Evolutionary conservation across 306 rosid genomes (phyloP).

Genomic region (Cicer bijugum): DNA sequence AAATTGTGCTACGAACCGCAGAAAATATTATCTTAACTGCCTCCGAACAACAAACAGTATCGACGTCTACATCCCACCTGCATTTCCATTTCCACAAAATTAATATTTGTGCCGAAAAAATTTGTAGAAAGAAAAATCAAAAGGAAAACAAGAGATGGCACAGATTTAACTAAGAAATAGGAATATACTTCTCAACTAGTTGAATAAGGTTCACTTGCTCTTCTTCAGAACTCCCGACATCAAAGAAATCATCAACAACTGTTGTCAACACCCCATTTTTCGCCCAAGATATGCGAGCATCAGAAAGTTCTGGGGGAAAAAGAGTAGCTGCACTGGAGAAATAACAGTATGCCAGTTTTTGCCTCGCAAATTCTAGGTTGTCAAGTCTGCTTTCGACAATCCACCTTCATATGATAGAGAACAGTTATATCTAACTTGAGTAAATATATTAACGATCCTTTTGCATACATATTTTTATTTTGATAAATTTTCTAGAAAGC

Average conservation of each 20-base stretch:
- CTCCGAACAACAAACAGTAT: conserved; percentile 63
- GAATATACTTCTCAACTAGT: conserved; percentile 69
- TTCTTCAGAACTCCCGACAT: conserved; percentile 69
- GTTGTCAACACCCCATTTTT: conserved; percentile 79
- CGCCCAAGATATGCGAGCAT: conserved; percentile 85
- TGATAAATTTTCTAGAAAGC: not conserved
- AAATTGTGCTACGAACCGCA: conserved; percentile 61
- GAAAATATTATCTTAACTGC: conserved; percentile 72
- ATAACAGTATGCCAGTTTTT: conserved; percentile 75
- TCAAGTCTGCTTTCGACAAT: conserved; percentile 63
- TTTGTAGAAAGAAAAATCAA: not conserved
- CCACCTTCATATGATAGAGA: conserved; percentile 64
- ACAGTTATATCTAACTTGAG: conserved; percentile 27
- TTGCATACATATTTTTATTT: not conserved
- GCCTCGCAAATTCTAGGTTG: conserved; percentile 80
- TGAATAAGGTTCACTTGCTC: conserved; percentile 73
- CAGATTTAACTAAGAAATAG: conserved; percentile 15
- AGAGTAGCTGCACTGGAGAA: conserved; percentile 70
- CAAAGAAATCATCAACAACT: conserved; percentile 89
- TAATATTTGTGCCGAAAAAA: conserved; percentile 22
- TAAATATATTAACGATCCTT: not conserved
- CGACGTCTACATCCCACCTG: conserved; percentile 84
- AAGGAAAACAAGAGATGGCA: conserved; percentile 29
- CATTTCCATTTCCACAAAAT: conserved; percentile 31
- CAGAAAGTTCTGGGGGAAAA: conserved; percentile 64